Evolutionary conservation across 1,284 basidiomycete genomes (phyloP), one percentile per base, ranked within the genome.

Genomic region (Fistulina hepatica): DNA sequence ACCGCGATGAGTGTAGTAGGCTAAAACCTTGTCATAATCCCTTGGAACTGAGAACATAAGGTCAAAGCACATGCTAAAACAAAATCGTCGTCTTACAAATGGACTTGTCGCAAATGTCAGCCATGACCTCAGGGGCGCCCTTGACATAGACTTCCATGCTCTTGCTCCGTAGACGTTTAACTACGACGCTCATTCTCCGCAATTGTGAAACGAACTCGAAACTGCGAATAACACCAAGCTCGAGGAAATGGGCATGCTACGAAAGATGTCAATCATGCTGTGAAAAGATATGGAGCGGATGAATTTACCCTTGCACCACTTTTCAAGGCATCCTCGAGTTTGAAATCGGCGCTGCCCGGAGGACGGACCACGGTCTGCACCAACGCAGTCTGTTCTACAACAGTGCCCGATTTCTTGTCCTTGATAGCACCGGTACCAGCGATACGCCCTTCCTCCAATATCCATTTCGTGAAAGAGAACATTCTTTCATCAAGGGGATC

Each of bases 61-160:
- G 13, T 15, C 19, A 32, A 12, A 23, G 37, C 30, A 33, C 26
- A 44, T 33, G 33, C n/a, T 30, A 24, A 28, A 34, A 32, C 17
- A 4, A 15, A 37, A 11, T 25, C 42, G 31, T 36, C n/a, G 42
- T 67, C 89, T 52, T 52, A 93, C 91, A 82, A 11, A 90, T 86
- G 36, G 81, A 74, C 44, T 71, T 81, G 41, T 91, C 82, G 55
- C 93, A 97, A 42, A 99, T 97, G 33, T 95, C 93, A 3, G 65
- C 59, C 92, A 99, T 98, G 39, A 95, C 89, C 58, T 99, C 95
- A 0, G 95, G 95, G 1, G 95, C 95, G 16, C 95, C 95, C 58
- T 99, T 99, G 54, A 94, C 93, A 56, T 97, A 98, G 6, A 97
- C 73, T 56, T 98, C 94, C 89, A 98, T 97, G 54, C 85, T 90